Evolutionary conservation across 2,329 filamentous ascomycete genomes (phyloP).

Genomic region (Purpureocillium lavendulum): DNA sequence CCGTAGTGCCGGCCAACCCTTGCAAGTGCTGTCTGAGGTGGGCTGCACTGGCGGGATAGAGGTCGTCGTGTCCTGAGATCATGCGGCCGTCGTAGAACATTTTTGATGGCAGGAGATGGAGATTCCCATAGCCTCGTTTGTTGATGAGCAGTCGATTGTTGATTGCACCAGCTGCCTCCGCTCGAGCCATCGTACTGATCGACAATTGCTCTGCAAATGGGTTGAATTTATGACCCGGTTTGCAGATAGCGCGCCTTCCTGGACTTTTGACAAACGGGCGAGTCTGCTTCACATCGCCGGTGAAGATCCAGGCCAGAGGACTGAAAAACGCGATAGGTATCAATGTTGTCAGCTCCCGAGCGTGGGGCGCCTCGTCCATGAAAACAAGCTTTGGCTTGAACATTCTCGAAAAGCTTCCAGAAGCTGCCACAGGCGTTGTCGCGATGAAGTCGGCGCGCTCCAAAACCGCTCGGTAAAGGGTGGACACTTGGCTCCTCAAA

Average conservation of each 20-base stretch:
- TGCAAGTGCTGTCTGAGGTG: conserved; percentile 22
- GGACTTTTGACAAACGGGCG: conserved; percentile 30
- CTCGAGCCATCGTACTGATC: conserved; percentile 30
- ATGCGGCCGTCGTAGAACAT: conserved; percentile 33
- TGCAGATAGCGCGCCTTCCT: conserved; percentile 6
- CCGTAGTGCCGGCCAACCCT: conserved; percentile 9
- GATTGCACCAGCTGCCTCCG: conserved; percentile 20
- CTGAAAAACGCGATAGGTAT: conserved; percentile 34
- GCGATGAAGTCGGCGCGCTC: conserved; percentile 33
- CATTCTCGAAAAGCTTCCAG: conserved; percentile 30
- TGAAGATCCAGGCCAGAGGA: conserved; percentile 35
- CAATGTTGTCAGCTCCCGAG: conserved; percentile 34
- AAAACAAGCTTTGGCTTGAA: conserved; percentile 80
- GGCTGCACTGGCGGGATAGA: conserved; percentile 17
- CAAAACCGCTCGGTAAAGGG: conserved; percentile 30
- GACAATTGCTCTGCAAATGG: conserved; percentile 22
- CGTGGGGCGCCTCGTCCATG: conserved; percentile 60
- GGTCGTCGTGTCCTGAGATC: conserved; percentile 19
- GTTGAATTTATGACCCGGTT: conserved; percentile 19
- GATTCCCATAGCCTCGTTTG: conserved; percentile 26
- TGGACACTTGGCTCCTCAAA: conserved; percentile 20
- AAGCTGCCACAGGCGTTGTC: conserved; percentile 35
- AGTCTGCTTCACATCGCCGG: conserved; percentile 36
- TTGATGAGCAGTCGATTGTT: conserved; percentile 26
- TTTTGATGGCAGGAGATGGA: conserved; percentile 31